Percentiles rank a stretch among this genome's conserved stretches.
Conservation (phyloP, 2,329 filamentous ascomycete genomes). For the Botrytis tulipae region DNA sequence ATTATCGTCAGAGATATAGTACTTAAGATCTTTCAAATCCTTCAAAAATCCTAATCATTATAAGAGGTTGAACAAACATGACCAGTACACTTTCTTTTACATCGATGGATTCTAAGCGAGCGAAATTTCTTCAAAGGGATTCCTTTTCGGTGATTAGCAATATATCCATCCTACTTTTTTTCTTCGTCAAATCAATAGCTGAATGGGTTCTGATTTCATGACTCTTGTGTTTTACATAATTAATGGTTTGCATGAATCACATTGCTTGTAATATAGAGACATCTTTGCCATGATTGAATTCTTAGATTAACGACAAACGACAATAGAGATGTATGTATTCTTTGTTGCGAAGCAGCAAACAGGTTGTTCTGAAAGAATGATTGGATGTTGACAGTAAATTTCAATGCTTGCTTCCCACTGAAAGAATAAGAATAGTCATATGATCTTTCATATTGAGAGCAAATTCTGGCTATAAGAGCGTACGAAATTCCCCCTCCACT, state of each 20-base stretch:
- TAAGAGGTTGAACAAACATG: background rate
- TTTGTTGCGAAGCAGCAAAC: background rate
- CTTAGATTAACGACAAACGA: background rate
- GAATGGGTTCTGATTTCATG: background rate
- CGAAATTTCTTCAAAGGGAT: background rate
- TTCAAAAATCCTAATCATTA: too few species aligned
- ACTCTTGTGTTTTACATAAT: background rate
- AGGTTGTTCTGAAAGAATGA: background rate
- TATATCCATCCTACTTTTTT: background rate
- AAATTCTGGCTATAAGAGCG: background rate
- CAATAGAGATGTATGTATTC: background rate
- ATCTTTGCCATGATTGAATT: background rate
- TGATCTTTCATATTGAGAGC: background rate
- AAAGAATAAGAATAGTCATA: background rate
- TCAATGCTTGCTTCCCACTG: background rate
- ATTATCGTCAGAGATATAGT: background rate
- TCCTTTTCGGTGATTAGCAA: background rate
- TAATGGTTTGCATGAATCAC: background rate
- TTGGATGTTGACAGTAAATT: background rate
- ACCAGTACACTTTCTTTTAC: background rate
- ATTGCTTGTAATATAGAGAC: background rate
- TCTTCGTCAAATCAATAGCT: background rate
- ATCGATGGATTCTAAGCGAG: background rate
- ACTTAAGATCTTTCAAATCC: too few species aligned
- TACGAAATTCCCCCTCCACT: background rate